Conservation (phyloP, 2,329 filamentous ascomycete species). For the Decorospora gaudefroyi region DNA sequence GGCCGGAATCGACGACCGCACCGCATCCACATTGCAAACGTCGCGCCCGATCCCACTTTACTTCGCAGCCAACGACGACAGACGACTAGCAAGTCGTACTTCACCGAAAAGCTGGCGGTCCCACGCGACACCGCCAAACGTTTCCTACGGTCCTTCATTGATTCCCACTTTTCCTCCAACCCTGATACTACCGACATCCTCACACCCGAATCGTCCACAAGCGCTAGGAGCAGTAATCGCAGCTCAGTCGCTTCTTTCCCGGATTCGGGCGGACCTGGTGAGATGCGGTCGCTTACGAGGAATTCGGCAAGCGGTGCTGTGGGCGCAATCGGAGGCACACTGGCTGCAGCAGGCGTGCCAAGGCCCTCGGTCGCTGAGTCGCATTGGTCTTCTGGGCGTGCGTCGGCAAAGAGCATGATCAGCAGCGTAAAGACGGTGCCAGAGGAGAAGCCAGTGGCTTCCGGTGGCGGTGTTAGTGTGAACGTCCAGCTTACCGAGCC, state of each 20-base stretch:
- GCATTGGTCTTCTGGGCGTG: conserved; percentile 45
- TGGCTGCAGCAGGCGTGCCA: conserved; percentile 46
- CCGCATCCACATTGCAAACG: conserved; percentile 61
- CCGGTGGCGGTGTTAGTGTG: conserved; percentile 74
- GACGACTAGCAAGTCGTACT: conserved; percentile 43
- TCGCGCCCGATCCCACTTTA: conserved; percentile 50
- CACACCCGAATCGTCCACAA: conserved; percentile 36
- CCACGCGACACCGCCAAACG: conserved; percentile 56
- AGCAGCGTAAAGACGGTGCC: conserved; percentile 44
- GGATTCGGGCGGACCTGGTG: conserved; percentile 39
- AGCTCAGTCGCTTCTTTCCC: conserved; percentile 36
- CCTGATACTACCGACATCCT: conserved; percentile 28
- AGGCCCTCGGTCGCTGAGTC: conserved; percentile 51
- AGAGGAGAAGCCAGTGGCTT: conserved; percentile 72
- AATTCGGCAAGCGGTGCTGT: conserved; percentile 45
- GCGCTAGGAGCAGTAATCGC: conserved; percentile 27
- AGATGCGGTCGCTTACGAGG: conserved; percentile 49
- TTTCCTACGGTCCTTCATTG: conserved; percentile 55
- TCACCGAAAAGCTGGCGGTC: conserved; percentile 56
- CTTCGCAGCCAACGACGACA: conserved; percentile 33
- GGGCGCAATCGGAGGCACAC: conserved; percentile 30
- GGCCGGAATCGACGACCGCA: conserved; percentile 59
- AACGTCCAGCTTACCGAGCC: conserved; percentile 77
- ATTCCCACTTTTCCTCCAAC: conserved; percentile 38
- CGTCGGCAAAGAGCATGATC: conserved; percentile 42